Base-by-base conservation (phyloP, 805 yeast genomes). In the Dipodascus geniculatus region DNA sequence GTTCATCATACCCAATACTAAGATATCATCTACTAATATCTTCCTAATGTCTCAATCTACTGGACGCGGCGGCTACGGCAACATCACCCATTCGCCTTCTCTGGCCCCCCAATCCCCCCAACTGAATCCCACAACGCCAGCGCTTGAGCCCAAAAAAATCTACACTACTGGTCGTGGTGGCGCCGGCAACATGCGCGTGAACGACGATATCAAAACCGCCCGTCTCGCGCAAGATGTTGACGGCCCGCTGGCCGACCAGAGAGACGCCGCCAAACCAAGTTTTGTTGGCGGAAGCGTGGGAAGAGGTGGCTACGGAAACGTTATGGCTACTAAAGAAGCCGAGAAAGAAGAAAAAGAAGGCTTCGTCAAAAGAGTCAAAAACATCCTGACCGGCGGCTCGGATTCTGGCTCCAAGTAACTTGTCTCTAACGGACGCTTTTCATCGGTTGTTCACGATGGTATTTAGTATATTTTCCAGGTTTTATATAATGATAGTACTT, bases 1-100 rank as follows among this genome's bases (percentile, higher is more conserved):
- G n/a, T n/a, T n/a, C n/a, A n/a, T n/a, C n/a, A n/a, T n/a, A n/a
- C n/a, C n/a, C n/a, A n/a, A n/a, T n/a, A n/a, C n/a, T n/a, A n/a
- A n/a, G n/a, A n/a, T n/a, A n/a, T n/a, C n/a, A n/a, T n/a, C n/a
- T n/a, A n/a, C n/a, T n/a, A n/a, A n/a, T n/a, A n/a, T n/a, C n/a
- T n/a, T n/a, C n/a, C n/a, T 38, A 4, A 71, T 72, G 23, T 76
- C 68, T 62, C 77, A 76, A 58, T 75, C 87, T n/a, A 83, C 89
- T 0, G 90, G 90, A 3, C 74, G 91, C 58, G 91, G 91, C 9
- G 91, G 91, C 8, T 83, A 84, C 1, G 90, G 90, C 3, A 84
- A 84, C 65, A 78, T 83, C 53, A 60, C 71, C 2, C 64, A 78
- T 11, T 59, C 63, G 42, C 65, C 70, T 31, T 65, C 71, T 23